Evolutionary conservation across 306 rosid genomes (phyloP).

Genomic region (Cicer cuneatum): DNA sequence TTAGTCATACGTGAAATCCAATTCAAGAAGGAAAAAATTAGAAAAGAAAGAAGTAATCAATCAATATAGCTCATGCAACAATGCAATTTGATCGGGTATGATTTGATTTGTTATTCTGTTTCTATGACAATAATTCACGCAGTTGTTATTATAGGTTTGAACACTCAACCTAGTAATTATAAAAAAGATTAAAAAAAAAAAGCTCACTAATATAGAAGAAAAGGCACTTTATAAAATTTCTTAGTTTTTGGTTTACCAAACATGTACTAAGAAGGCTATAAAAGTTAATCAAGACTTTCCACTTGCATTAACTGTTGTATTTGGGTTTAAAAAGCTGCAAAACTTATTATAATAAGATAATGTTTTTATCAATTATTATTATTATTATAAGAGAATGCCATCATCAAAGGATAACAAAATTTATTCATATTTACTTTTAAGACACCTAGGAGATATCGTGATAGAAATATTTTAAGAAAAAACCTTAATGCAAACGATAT

Average conservation of each 20-base stretch:
- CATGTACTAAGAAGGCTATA: background rate
- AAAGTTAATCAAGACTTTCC: background rate
- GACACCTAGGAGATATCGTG: background rate
- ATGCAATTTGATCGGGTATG: constrained; percentile 44
- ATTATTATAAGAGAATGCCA: background rate
- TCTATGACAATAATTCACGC: constrained; percentile 40
- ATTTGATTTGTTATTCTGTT: constrained; percentile 50
- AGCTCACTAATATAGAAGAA: background rate
- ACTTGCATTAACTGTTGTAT: constrained; percentile 7
- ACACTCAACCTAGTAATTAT: constrained; percentile 43
- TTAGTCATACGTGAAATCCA: constrained; percentile 39
- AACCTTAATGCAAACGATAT: background rate
- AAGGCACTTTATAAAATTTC: constrained; percentile 7
- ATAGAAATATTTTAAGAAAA: background rate
- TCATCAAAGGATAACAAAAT: background rate
- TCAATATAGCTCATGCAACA: constrained; percentile 43
- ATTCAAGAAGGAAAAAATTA: constrained; percentile 4
- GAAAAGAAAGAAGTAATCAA: constrained; percentile 45
- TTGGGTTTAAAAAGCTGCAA: background rate
- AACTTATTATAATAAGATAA: background rate
- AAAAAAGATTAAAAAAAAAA: background rate
- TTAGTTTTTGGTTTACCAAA: constrained; percentile 3
- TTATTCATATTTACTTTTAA: constrained; percentile 28
- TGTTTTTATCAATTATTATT: no score
- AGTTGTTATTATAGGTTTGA: constrained; percentile 44